These are phyloP conservation scores for Mycena albidolilacea DNA, from an alignment of 768 basidiomycete species.

Conservation along the genomic window DNA sequence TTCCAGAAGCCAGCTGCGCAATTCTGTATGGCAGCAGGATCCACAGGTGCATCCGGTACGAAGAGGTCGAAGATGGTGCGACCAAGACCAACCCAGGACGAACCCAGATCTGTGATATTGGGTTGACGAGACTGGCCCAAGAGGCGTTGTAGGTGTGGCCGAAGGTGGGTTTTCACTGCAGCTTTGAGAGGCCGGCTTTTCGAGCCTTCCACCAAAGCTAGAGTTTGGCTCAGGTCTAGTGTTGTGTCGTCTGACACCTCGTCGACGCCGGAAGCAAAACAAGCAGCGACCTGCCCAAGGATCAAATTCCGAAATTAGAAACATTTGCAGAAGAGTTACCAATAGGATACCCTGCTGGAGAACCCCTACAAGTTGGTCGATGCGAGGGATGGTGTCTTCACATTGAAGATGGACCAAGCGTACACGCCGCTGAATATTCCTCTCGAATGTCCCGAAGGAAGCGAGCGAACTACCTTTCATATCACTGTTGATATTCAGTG, in stretches of 20 bases:
- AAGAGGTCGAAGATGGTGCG: conserved; percentile 77
- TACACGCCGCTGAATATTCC: conserved; percentile 55
- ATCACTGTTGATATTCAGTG: conserved; percentile 52
- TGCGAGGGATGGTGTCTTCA: conserved; percentile 53
- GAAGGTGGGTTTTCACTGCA: conserved; percentile 51
- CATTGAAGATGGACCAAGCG: conserved; percentile 57
- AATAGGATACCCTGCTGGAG: conserved; percentile 58
- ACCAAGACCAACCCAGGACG: conserved; percentile 73
- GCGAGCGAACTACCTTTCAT: conserved; percentile 55
- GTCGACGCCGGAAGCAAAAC: conserved; percentile 60
- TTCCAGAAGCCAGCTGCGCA: conserved; percentile 61
- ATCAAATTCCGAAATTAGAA: neutral
- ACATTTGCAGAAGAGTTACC: conserved; percentile 49
- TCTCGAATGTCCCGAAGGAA: conserved; percentile 56
- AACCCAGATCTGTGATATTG: conserved; percentile 45
- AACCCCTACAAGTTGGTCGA: conserved; percentile 58
- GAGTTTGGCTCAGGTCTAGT: conserved; percentile 41
- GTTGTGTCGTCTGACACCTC: conserved; percentile 43
- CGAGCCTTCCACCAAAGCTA: conserved; percentile 51
- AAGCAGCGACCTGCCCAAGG: conserved; percentile 56
- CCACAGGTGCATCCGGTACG: conserved; percentile 88
- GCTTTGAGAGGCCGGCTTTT: conserved; percentile 52
- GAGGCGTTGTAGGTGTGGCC: conserved; percentile 44
- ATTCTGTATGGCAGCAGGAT: conserved; percentile 81
- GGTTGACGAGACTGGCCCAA: conserved; percentile 21